Evolutionary conservation across 1,284 basidiomycete species (phyloP), one percentile per base, ranked within the genome.

Genomic region (Sanguinoderma infundibulare): DNA sequence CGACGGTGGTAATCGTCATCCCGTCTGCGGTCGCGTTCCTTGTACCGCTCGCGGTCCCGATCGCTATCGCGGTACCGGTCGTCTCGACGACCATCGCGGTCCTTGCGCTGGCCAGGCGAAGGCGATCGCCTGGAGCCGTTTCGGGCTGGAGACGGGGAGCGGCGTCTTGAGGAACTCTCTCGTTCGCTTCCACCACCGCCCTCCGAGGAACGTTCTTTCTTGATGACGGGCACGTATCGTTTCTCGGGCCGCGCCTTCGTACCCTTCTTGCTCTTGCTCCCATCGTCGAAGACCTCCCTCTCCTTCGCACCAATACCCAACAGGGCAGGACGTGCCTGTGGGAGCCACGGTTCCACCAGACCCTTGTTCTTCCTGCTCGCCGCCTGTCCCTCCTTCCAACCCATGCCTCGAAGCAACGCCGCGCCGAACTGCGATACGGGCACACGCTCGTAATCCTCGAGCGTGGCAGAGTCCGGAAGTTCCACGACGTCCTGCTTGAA

Each of bases 381-480:
- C 0, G 90, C 86, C 24, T 83, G 84, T 0, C 92, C 93, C 54
- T 94, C 90, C 61, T 91, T 91, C 95, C 96, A 98, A 3, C 96
- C 97, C 97, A 99, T 98, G 0, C 97, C 97, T 46, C 96, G 87
- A 6, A 98, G 82, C 71, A 99, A 85, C 5, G 97, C 97, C 5
- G 92, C 89, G 10, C 98, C 97, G 68, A 99, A 99, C 58, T 95
- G 92, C 8, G 92, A 90, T 22, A 99, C 89, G 0, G 97, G 97
- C 0, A 98, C 87, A 3, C 94, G 90, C 32, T 86, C 87, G 73
- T 99, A 99, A 76, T 97, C 97, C 0, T 93, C 89, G 10, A 95
- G 77, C 0, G 90, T 87, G 0, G 95, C 87, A 17, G 79, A 77
- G 17, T 93, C 90, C 0, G 94, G 95, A 5, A 96, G 83, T 17